Conservation (phyloP, 495 filamentous ascomycete genomes). For the Hypoxylon cercidicola region DNA sequence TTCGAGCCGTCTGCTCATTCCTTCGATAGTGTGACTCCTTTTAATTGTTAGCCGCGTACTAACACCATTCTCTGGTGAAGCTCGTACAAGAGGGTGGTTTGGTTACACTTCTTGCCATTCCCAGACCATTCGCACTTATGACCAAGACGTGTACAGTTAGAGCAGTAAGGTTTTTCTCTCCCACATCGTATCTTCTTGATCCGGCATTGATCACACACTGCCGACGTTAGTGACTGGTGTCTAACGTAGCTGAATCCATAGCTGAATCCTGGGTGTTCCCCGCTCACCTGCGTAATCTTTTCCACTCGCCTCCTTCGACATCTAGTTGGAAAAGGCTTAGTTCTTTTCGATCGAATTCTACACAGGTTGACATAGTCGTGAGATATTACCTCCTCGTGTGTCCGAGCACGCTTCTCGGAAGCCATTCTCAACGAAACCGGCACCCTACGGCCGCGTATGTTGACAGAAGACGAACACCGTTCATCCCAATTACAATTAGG, state of each 20-base stretch:
- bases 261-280: slow-evolving; percentile 4
- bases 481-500: slow-evolving; percentile 14
- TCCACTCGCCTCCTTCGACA: slow-evolving; percentile 28
- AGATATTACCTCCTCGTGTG: slow-evolving; percentile 28
- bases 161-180: slow-evolving; percentile 32
- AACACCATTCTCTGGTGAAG: neutral
- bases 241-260: slow-evolving; percentile 11
- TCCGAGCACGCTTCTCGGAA: slow-evolving; percentile 25
- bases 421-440: slow-evolving; percentile 10
- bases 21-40: slow-evolving; percentile 33
- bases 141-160: slow-evolving; percentile 28
- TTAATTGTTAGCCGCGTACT: neutral
- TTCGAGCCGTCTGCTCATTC: slow-evolving; percentile 23
- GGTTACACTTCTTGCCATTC: slow-evolving; percentile 33
- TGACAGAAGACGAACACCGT: slow-evolving; percentile 4
- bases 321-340: slow-evolving; percentile 19
- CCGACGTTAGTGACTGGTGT: slow-evolving; percentile 4
- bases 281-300: slow-evolving; percentile 38
- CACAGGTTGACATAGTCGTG: neutral
- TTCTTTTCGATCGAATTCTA: neutral
- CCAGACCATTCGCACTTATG: slow-evolving; percentile 36
- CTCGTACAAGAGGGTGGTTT: slow-evolving; percentile 26
- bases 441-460: slow-evolving; percentile 8
- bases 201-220: slow-evolving; percentile 35
- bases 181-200: slow-evolving; percentile 36